Conservation (phyloP, 805 yeast species). For the Candida wancherniae region DNA sequence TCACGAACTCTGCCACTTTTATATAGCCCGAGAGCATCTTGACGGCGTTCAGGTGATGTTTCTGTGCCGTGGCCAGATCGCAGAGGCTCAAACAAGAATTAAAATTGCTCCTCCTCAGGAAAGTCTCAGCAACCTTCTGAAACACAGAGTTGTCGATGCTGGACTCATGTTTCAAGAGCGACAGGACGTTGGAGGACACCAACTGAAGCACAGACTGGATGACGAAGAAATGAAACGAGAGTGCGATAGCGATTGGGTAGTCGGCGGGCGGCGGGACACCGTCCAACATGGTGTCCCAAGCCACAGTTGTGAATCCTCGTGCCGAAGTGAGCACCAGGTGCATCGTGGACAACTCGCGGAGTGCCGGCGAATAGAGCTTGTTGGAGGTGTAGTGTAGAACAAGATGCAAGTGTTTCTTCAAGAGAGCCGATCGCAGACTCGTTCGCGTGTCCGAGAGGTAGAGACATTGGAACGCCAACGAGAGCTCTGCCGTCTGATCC, state of each 20-base stretch:
- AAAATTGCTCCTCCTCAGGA: slow-evolving; percentile 8
- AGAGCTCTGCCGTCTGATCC: slow-evolving; percentile 3
- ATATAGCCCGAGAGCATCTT: slow-evolving; percentile 15
- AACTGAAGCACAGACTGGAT: slow-evolving; percentile 14
- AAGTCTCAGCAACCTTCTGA: slow-evolving; percentile 7
- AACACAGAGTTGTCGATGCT: slow-evolving; percentile 3
- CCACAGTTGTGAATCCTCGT: slow-evolving; percentile 1
- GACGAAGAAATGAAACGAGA: slow-evolving; percentile 15
- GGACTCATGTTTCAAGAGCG: slow-evolving; percentile 2
- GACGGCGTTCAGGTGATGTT: slow-evolving; percentile 10
- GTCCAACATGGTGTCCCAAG: slow-evolving; percentile 4
- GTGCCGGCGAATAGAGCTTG: slow-evolving; percentile 6
- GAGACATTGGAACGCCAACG: slow-evolving; percentile 12
- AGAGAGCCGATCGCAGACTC: too few species aligned
- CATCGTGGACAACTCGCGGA: slow-evolving; percentile 12
- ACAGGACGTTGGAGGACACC: slow-evolving; percentile 9
- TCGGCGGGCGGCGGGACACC: slow-evolving; percentile 3
- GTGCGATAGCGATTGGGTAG: slow-evolving; percentile 3
- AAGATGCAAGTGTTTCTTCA: slow-evolving; percentile 12
- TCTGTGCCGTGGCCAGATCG: slow-evolving; percentile 4
- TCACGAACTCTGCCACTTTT: slow-evolving; percentile 9
- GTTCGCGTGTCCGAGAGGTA: too few species aligned
- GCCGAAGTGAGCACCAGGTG: slow-evolving; percentile 7
- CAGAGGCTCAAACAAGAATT: slow-evolving; percentile 2
- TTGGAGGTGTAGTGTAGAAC: slow-evolving; percentile 10